These are phyloP conservation scores for Cyclaneusma minus DNA, from an alignment of 2,329 filamentous ascomycete species.

Conservation along the genomic window DNA sequence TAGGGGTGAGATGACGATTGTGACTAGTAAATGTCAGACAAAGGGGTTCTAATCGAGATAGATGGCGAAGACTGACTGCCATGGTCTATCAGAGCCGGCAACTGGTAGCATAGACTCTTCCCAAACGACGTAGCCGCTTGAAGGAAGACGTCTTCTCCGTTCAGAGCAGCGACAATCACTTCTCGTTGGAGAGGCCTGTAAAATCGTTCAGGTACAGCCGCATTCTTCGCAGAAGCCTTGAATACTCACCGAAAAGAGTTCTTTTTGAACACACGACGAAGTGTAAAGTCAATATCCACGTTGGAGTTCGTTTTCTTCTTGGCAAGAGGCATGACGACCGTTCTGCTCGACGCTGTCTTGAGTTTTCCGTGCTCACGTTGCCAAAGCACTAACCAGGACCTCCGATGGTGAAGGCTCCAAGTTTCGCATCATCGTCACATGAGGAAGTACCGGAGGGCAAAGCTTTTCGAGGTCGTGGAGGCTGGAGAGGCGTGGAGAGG, in stretches of 20 bases:
- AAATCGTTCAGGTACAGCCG: slow-evolving; percentile 1
- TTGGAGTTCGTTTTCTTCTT: too few relatives aligned
- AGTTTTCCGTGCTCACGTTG: too few relatives aligned
- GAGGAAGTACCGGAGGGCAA: too few relatives aligned
- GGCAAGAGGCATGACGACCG: too few relatives aligned
- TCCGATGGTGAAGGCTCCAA: too few relatives aligned
- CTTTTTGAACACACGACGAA: slow-evolving; percentile 61
- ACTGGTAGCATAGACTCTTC: slow-evolving; percentile 84
- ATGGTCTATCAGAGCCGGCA: slow-evolving; percentile 74
- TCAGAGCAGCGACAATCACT: slow-evolving; percentile 67
- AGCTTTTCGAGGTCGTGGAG: too few relatives aligned
- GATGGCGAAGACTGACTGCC: slow-evolving; percentile 52
- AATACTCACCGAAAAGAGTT: slow-evolving; percentile 48
- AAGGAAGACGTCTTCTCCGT: slow-evolving; percentile 80
- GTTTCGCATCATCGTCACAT: too few relatives aligned
- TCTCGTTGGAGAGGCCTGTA: slow-evolving; percentile 68
- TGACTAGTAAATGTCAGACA: slow-evolving; percentile 37
- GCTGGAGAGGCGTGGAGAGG: too few relatives aligned
- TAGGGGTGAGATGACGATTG: slow-evolving; percentile 78
- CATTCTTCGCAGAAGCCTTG: background rate
- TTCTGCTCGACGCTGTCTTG: too few relatives aligned
- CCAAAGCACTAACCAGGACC: too few relatives aligned
- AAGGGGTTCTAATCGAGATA: background rate
- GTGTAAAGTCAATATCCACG: slow-evolving; percentile 58
- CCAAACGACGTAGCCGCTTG: slow-evolving; percentile 86